Evolutionary conservation across 1,284 basidiomycete genomes (phyloP), one percentile per base, ranked within the genome.

Genomic region (Limonomyces culmigenus): DNA sequence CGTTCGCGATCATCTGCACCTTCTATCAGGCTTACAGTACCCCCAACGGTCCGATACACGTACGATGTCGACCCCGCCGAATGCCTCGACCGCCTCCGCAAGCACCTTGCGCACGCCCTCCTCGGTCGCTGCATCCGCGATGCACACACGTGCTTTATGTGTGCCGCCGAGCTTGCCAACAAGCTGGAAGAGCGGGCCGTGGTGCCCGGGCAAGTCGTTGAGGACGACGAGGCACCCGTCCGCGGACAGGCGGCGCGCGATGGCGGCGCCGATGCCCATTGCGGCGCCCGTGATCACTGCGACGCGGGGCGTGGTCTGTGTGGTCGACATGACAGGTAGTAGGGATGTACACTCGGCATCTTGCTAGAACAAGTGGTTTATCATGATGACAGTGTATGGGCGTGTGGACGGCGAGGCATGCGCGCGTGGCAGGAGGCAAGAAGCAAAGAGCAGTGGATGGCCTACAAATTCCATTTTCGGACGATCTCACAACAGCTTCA

Each of bases 401-500:
- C n/a, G n/a, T n/a, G n/a, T n/a, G n/a, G n/a, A n/a, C n/a, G n/a
- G n/a, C n/a, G n/a, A n/a, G n/a, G n/a, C n/a, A n/a, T n/a, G n/a
- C n/a, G n/a, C n/a, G n/a, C n/a, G n/a, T n/a, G n/a, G n/a, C n/a
- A n/a, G n/a, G n/a, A n/a, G n/a, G n/a, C n/a, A n/a, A n/a, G n/a
- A n/a, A n/a, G n/a, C n/a, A n/a, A n/a, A n/a, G n/a, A n/a, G n/a
- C n/a, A n/a, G n/a, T n/a, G n/a, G n/a, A n/a, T n/a, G n/a, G n/a
- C n/a, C n/a, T n/a, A n/a, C n/a, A n/a, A n/a, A n/a, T n/a, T n/a
- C n/a, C n/a, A n/a, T n/a, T n/a, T n/a, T n/a, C n/a, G n/a, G 31
- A 16, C 11, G 31, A 10, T 34, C 11, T 37, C 49, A 59, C 1
- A 60, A 58, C 19, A 80, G 51, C 52, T 75, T 81, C 43, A 86